Base-by-base conservation (phyloP, 345 rosid genomes). In the Eucalyptus curtisii region DNA sequence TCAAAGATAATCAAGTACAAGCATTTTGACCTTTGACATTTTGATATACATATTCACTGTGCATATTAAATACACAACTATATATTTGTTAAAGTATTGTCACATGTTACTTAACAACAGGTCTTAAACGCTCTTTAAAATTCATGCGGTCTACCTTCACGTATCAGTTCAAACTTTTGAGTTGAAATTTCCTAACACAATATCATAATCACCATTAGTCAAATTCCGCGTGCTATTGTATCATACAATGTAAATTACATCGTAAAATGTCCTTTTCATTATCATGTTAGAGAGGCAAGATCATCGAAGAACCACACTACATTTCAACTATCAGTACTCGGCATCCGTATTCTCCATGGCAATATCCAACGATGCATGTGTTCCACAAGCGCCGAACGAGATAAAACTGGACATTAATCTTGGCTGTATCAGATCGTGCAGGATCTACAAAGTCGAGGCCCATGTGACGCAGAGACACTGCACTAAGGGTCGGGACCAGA, bases 31-130 rank as follows among this genome's bases (percentile, higher is more conserved):
- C 33, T 61, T 61, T 7, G 16, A 61, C 17, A 30, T n/a, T 61
- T 61, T 13, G 4, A 30, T 30, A 30, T 30, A 13, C 2, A 1
- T 30, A 13, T 30, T 30, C 1, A 0, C 1, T 4, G 16, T 30
- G 7, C 16, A 30, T 27, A 30, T 14, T 30, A 4, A 30, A 61
- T 61, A 30, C 16, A 27, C 33, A 61, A 30, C 33, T 61, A 30
- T 6, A 7, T 30, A 13, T 30, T 52, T 52, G 10, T 52, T 52
- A 52, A 52, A 20, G 5, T 52, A 52, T 52, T 52, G 10, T 52
- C 10, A 0, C 25, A 3, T 1, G 0, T 19, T 20, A 20, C 10
- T 52, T 52, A 20, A 52, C 10, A 20, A 52, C 25, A 20, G 2
- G 0, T 20, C 8, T 1, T 52, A 52, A 52, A 52, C 1, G 2